phyloP scores from a whole-genome alignment of 495 filamentous ascomycete genomes.

The Antarctomyces pellizariae region DNA sequence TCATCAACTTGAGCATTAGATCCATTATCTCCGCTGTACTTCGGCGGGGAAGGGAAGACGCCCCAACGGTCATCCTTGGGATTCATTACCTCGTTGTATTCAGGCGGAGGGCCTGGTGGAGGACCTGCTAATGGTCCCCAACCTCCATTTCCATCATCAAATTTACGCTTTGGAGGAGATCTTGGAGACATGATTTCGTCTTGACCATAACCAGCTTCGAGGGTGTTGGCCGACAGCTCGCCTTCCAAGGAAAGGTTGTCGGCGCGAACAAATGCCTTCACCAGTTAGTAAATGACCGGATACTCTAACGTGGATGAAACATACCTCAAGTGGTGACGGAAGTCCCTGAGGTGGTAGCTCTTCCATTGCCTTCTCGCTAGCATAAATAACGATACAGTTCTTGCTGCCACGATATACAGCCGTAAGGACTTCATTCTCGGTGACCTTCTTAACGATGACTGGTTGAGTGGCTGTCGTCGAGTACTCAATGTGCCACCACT shows the following conservation, averaged over 20 bases:
- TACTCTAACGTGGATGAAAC: constrained; percentile 1
- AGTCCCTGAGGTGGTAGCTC: constrained; percentile 6
- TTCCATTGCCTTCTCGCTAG: constrained; percentile 15
- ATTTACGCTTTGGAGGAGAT: constrained; percentile 1
- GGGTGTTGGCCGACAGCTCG: constrained; percentile 3
- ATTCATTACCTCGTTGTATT: too few relatives aligned
- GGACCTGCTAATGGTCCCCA: too few relatives aligned
- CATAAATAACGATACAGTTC: constrained; percentile 15
- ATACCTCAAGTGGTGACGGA: constrained; percentile 16
- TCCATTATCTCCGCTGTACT: too few relatives aligned
- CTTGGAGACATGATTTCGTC: neutral
- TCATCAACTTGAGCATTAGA: too few relatives aligned
- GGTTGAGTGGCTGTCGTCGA: constrained; percentile 6
- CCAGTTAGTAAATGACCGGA: constrained; percentile 2
- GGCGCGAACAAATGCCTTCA: constrained; percentile 10
- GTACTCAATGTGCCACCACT: constrained; percentile 18
- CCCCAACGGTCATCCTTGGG: too few relatives aligned
- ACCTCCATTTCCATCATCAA: constrained; percentile 2
- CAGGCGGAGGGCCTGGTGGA: too few relatives aligned
- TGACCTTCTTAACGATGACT: constrained; percentile 14
- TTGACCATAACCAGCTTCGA: neutral
- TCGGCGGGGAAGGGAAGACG: too few relatives aligned
- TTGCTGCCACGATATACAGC: constrained; percentile 14
- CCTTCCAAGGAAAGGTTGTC: constrained; percentile 9
- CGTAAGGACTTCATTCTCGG: constrained; percentile 15